A percentile compares a stretch with the other conserved stretches of the same genome.
Evolutionary conservation across 768 basidiomycete genomes (phyloP).

Genomic region (Ramaria sp.): DNA sequence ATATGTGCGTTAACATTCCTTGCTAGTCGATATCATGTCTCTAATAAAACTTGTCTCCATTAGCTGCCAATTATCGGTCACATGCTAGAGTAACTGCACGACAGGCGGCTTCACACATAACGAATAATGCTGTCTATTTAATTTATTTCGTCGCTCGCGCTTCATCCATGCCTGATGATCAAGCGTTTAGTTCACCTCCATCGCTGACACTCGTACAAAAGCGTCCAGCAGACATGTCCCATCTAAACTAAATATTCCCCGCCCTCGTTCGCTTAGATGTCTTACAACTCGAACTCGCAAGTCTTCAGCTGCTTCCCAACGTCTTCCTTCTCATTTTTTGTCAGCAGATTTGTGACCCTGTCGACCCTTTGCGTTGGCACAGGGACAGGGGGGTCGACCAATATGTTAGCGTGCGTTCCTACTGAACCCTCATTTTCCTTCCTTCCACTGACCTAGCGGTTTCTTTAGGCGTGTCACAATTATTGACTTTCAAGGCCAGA

Average conservation of each 20-base stretch:
- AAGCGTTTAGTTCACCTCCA: background rate
- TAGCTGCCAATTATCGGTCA: too few species aligned
- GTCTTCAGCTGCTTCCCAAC: background rate
- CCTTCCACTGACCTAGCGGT: background rate
- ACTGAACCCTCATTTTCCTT: slow-evolving; percentile 5
- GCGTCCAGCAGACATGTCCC: background rate
- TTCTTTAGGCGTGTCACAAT: slow-evolving; percentile 33
- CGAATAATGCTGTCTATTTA: too few species aligned
- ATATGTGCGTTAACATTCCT: background rate
- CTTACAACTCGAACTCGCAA: background rate
- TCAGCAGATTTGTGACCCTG: slow-evolving; percentile 3
- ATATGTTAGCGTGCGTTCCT: slow-evolving; percentile 65
- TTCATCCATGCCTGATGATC: background rate
- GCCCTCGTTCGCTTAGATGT: background rate
- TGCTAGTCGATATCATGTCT: background rate
- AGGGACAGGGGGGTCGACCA: slow-evolving; percentile 70
- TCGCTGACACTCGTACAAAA: background rate
- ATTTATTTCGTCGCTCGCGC: too few species aligned
- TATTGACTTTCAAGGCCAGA: slow-evolving; percentile 34
- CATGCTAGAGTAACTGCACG: too few species aligned
- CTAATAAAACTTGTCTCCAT: too few species aligned
- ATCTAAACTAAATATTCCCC: background rate
- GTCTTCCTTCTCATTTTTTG: background rate
- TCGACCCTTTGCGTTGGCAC: slow-evolving; percentile 35
- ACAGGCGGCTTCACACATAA: too few species aligned